Base-by-base conservation (phyloP, 148 eudicot genomes). In the Diospyros kaki region DNA sequence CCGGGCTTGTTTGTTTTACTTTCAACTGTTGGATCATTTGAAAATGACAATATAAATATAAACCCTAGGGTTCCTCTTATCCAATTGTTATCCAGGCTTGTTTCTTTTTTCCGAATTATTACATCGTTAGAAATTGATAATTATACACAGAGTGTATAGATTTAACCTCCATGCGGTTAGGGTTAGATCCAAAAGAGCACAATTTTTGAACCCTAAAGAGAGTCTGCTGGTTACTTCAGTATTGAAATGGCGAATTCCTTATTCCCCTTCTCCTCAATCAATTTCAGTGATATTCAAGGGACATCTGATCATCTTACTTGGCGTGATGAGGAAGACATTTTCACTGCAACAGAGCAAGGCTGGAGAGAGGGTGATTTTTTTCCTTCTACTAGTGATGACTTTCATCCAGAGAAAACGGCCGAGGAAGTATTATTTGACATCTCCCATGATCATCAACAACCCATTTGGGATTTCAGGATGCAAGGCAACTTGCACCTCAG, bases 191-290 rank as follows among this genome's bases (percentile, higher is more conserved):
- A 28, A 28, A 28, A 28, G 28, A 28, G 28, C 28, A 28, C 28
- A 28, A 28, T 28, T 28, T 28, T 28, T 28, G 28, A 28, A 28
- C 28, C 28, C 28, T 28, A 60, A 82, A 83, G 46, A 71, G 83
- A 75, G 76, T 73, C 71, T 81, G 52, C 8, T 48, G 4, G 6
- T 48, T 8, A 15, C 64, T 64, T 74, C 69, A 15, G 45, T 43
- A 43, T 51, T 15, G 4, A 74, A 38, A 74, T 64, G 69, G 59
- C 60, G 41, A 64, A 74, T 64, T 18, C 76, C 14, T 8, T 51
- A 0, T 50, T 42, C 58, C 15, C 59, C 63, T 48, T 73, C 15
- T 1, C 45, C 5, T 18, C 59, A 14, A 14, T 62, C n/a, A n/a
- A 52, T 15, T 7, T 38, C 67, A 52, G 18, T 73, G 73, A 66